Evolutionary conservation across 1,284 basidiomycete species (phyloP).

Genomic region (Taiwanofungus camphoratus): DNA sequence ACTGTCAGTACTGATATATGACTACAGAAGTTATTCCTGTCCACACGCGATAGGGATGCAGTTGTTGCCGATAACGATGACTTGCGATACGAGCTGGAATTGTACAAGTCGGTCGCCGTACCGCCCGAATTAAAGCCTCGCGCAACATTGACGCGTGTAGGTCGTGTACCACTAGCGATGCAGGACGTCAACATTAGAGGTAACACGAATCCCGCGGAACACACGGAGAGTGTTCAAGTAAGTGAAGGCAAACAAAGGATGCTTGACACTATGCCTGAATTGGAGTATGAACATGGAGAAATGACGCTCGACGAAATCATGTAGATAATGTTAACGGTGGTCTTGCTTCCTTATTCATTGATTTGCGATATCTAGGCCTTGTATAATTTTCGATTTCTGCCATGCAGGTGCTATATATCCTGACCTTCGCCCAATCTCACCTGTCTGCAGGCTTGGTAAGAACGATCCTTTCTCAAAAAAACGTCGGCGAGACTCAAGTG

Average conservation of each 20-base stretch:
- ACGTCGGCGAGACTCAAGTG: too few species aligned
- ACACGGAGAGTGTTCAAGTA: too few species aligned
- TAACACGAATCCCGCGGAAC: too few species aligned
- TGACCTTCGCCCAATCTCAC: too few species aligned
- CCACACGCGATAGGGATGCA: conserved; percentile 50
- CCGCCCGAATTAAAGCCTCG: conserved; percentile 53
- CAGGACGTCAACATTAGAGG: conserved; percentile 36
- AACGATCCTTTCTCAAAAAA: too few species aligned
- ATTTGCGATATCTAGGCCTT: background rate
- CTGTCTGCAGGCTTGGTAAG: too few species aligned
- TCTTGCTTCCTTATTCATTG: background rate
- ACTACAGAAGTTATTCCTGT: conserved; percentile 49
- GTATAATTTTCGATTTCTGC: too few species aligned
- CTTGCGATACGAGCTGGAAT: conserved; percentile 54
- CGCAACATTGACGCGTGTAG: conserved; percentile 57
- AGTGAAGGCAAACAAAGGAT: conserved; percentile 1
- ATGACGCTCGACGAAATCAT: conserved; percentile 58
- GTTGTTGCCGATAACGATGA: conserved; percentile 41
- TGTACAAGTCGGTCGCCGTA: conserved; percentile 66
- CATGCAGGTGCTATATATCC: too few species aligned
- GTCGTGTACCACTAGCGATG: conserved; percentile 45
- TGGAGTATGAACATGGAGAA: conserved; percentile 26
- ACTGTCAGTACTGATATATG: background rate
- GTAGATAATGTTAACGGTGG: conserved; percentile 18
- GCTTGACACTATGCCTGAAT: conserved; percentile 13